These are phyloP conservation scores for Cocos nucifera DNA, from an alignment of 176 grass and related monocot species.

Conservation along the genomic window DNA sequence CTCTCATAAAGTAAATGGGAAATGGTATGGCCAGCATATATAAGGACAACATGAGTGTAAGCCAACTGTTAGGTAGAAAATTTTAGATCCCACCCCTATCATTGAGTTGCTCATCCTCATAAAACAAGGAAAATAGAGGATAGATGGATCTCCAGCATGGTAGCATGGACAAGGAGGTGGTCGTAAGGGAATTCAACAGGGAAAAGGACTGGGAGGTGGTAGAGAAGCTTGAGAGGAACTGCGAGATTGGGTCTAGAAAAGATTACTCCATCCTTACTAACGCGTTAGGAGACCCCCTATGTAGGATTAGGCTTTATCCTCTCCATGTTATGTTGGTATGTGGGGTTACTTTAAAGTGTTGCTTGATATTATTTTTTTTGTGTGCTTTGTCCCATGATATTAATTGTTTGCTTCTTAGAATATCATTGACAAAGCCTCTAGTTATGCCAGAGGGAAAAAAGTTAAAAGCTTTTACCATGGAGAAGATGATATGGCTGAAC, in stretches of 20 bases:
- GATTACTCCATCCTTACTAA: constrained; percentile 18
- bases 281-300: constrained; percentile 24
- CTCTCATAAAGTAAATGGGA: too few relatives aligned
- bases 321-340: constrained; percentile 27
- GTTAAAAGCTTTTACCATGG: too few relatives aligned
- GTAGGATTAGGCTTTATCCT: constrained; percentile 19
- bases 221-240: constrained; percentile 25
- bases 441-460: too few relatives aligned
- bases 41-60: too few relatives aligned
- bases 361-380: not conserved
- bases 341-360: not conserved
- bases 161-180: not conserved
- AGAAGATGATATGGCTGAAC: too few relatives aligned
- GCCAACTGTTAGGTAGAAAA: too few relatives aligned
- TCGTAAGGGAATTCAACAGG: constrained; percentile 10
- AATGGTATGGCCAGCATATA: too few relatives aligned
- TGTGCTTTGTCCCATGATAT: too few relatives aligned
- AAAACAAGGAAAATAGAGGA: not conserved
- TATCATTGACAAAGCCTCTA: too few relatives aligned
- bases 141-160: constrained; percentile 10
- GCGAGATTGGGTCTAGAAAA: constrained; percentile 8
- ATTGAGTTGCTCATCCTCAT: not conserved
- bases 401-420: too few relatives aligned
- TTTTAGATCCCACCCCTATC: not conserved
- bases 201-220: constrained; percentile 6